Base-by-base conservation (phyloP, 805 yeast species). In the Dipodascus geniculatus region DNA sequence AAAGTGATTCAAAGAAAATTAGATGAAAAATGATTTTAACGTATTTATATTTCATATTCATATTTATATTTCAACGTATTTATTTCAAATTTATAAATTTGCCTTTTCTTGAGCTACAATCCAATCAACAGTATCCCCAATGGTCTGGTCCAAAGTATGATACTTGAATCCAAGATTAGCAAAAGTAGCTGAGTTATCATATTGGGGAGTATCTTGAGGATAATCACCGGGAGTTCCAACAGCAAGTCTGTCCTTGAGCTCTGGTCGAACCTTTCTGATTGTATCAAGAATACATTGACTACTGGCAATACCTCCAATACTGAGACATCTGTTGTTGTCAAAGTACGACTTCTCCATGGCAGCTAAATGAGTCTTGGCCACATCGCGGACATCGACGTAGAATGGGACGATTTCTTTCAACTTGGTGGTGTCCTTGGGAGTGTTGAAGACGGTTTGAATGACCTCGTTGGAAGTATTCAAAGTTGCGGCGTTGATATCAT, bases 381-480 rank as follows among this genome's bases (percentile, higher is more conserved):
- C 48, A 20, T 42, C 48, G 4, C 48, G 8, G 8, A 42, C 48
- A n/a, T 42, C 48, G 14, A 42, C 48, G 33, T 28, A 28, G 33
- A 28, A 28, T 6, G 6, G 9, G 33, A 11, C 6, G 11, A 28
- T 6, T 28, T 28, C 33, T 28, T 6, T 28, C 33, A 28, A 6
- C n/a, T n/a, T n/a, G n/a, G n/a, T n/a, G n/a, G n/a, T n/a, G n/a
- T n/a, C n/a, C n/a, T n/a, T n/a, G n/a, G n/a, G n/a, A n/a, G n/a
- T n/a, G 33, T 28, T 28, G 9, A 28, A 6, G 11, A 28, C 33
- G 11, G 9, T 1, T 79, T 78, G 50, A 9, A 54, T 48, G 11
- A 55, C 50, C 42, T 48, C 42, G 44, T 48, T 65, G 14, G 76
- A 72, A 2, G 71, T 64, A 57, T 71, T 71, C 55, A 72, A 55